Evolutionary conservation across 2,329 filamentous ascomycete species (phyloP).

Genomic region (Xylariaceae sp.): DNA sequence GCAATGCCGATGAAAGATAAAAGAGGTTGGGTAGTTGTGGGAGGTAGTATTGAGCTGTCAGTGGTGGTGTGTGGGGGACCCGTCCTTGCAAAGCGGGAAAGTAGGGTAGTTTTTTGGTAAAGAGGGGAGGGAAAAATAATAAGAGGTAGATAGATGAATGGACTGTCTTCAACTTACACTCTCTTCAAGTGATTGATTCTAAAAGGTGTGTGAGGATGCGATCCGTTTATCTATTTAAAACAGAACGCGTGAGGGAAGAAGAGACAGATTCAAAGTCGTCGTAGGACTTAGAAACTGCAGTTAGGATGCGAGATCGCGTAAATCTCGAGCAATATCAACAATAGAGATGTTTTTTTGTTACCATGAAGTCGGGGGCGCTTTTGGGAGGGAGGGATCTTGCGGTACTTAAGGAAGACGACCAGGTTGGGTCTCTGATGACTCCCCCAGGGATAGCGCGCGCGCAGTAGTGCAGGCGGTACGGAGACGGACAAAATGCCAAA

Average conservation of each 20-base stretch:
- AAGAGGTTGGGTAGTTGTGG: constrained; percentile 35
- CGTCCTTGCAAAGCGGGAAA: constrained; percentile 27
- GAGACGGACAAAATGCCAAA: constrained; percentile 32
- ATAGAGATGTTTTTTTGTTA: constrained; percentile 39
- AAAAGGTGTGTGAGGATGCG: constrained; percentile 24
- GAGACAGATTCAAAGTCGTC: constrained; percentile 19
- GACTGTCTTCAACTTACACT: constrained; percentile 29
- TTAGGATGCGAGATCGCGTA: constrained; percentile 34
- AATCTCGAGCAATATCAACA: constrained; percentile 38
- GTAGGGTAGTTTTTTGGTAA: constrained; percentile 30
- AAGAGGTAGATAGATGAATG: constrained; percentile 23
- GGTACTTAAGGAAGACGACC: constrained; percentile 39
- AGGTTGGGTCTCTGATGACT: constrained; percentile 21
- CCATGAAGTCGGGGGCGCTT: constrained; percentile 37
- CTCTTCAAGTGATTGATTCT: constrained; percentile 15
- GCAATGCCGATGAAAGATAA: constrained; percentile 33
- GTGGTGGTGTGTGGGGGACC: constrained; percentile 24
- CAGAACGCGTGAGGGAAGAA: constrained; percentile 32
- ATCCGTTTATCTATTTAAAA: constrained; percentile 36
- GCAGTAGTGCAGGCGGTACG: constrained; percentile 25
- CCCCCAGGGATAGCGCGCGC: constrained; percentile 21
- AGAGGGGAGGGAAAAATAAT: background rate
- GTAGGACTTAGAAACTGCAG: constrained; percentile 30
- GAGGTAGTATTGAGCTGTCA: constrained; percentile 27
- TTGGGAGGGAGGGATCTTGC: constrained; percentile 38